Evolutionary conservation across 192 early-diverging fungal genomes (phyloP).

Genomic region (Ambispora gerdemannii): DNA sequence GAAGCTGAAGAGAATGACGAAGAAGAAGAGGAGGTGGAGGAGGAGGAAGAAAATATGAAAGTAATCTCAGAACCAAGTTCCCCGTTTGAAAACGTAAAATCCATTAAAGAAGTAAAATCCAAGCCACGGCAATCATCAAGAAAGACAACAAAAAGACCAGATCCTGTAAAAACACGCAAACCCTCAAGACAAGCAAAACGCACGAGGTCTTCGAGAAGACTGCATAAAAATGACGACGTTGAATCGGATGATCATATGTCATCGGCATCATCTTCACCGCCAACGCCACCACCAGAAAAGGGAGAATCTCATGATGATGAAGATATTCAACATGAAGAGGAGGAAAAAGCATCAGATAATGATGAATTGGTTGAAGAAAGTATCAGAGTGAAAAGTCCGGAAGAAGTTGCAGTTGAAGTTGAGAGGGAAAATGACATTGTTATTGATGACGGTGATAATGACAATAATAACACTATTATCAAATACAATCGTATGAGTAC

Average conservation of each 20-base stretch:
- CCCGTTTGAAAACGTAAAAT: conserved; percentile 24
- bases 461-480: conserved; percentile 21
- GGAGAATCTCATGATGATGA: conserved; percentile 35
- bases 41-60: conserved; percentile 14
- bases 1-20: conserved; percentile 28
- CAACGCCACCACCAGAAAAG: conserved; percentile 36
- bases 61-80: conserved; percentile 10
- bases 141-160: not conserved
- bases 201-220: conserved; percentile 9
- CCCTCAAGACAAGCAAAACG: conserved; percentile 4
- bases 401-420: conserved; percentile 32
- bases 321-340: conserved; percentile 29
- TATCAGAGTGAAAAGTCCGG: conserved; percentile 29
- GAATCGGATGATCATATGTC: conserved; percentile 33
- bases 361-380: conserved; percentile 34
- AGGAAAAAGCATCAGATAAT: conserved; percentile 28
- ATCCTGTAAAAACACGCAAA: not conserved
- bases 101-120: not conserved
- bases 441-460: not conserved
- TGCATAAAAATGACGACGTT: not conserved
- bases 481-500: conserved; percentile 41
- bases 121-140: not conserved
- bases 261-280: conserved; percentile 33
- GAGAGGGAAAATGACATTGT: not conserved
- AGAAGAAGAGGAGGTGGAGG: conserved; percentile 24